These are phyloP conservation scores for Sugiyamaella japonica DNA, from an alignment of 1,139 yeast genomes.

Conservation along the genomic window DNA sequence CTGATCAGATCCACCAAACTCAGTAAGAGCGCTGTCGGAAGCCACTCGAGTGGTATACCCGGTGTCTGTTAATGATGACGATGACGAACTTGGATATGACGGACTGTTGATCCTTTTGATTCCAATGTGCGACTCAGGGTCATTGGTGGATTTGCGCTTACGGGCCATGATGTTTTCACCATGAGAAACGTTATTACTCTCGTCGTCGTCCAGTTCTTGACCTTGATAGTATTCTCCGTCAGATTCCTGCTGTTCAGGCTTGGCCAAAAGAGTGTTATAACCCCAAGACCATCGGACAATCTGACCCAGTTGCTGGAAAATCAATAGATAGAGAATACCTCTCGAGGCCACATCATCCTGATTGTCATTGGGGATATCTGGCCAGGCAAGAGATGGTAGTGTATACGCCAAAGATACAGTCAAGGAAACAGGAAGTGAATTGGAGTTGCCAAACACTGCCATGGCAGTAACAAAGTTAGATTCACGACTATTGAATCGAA, in stretches of 20 bases:
- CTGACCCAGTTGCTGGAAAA: slow-evolving; percentile 85
- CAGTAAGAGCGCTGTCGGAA: slow-evolving; percentile 6
- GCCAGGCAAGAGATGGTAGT: slow-evolving; percentile 74
- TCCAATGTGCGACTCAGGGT: slow-evolving; percentile 6
- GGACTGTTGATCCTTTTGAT: neutral
- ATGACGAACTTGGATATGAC: slow-evolving; percentile 22
- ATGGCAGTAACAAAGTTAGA: slow-evolving; percentile 81
- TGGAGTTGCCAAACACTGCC: slow-evolving; percentile 86
- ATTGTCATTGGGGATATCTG: slow-evolving; percentile 62
- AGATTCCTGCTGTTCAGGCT: slow-evolving; percentile 37
- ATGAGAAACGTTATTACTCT: neutral
- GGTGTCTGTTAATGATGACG: slow-evolving; percentile 36
- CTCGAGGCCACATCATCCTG: slow-evolving; percentile 75
- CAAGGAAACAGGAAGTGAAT: slow-evolving; percentile 60
- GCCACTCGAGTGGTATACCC: slow-evolving; percentile 18
- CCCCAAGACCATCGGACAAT: slow-evolving; percentile 91
- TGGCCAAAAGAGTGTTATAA: slow-evolving; percentile 67
- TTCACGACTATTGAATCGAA: slow-evolving; percentile 62
- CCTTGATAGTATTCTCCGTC: slow-evolving; percentile 5
- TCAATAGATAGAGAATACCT: slow-evolving; percentile 72
- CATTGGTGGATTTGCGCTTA: slow-evolving; percentile 1
- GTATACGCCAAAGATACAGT: slow-evolving; percentile 72
- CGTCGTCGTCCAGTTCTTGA: neutral
- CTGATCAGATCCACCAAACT: neutral
- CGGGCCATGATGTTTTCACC: neutral